phyloP scores from a whole-genome alignment of 2,329 filamentous ascomycete genomes.

The Aspergillus bombycis region DNA sequence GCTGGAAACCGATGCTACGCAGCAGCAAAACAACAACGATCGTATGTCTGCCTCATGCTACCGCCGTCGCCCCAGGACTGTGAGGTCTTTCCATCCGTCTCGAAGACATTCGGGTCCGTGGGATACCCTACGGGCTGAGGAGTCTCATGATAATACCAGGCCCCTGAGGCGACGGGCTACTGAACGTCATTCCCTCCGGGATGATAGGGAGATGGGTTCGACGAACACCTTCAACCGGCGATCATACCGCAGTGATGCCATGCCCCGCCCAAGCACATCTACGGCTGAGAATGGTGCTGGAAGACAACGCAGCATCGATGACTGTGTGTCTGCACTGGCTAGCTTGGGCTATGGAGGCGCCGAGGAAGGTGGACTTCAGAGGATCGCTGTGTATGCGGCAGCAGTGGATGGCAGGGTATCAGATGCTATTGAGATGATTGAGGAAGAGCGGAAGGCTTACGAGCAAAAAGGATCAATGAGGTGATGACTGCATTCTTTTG shows the following conservation, averaged over 20 bases:
- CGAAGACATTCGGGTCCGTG: slow-evolving; percentile 16
- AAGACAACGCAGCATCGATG: slow-evolving; percentile 28
- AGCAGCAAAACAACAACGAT: background rate
- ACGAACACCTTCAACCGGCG: slow-evolving; percentile 1
- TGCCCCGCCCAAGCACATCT: background rate
- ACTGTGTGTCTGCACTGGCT: slow-evolving; percentile 44
- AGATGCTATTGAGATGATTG: slow-evolving; percentile 55
- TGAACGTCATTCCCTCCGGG: slow-evolving; percentile 27
- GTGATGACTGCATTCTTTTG: slow-evolving; percentile 12
- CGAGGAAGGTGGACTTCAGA: slow-evolving; percentile 38
- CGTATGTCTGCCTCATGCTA: background rate
- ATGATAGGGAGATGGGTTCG: slow-evolving; percentile 1
- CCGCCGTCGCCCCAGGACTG: slow-evolving; percentile 5
- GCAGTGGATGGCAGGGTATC: slow-evolving; percentile 46
- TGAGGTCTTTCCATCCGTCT: slow-evolving; percentile 7
- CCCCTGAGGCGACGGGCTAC: slow-evolving; percentile 33
- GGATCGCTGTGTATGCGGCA: slow-evolving; percentile 49
- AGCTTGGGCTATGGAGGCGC: slow-evolving; percentile 46
- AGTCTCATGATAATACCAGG: background rate
- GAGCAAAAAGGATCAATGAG: slow-evolving; percentile 27
- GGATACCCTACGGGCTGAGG: slow-evolving; percentile 20
- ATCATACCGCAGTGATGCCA: slow-evolving; percentile 4
- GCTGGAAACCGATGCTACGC: background rate
- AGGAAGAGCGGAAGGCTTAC: slow-evolving; percentile 51
- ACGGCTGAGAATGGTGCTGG: background rate